Conservation (phyloP, 2,329 filamentous ascomycete species). For the Beauveria sp. region DNA sequence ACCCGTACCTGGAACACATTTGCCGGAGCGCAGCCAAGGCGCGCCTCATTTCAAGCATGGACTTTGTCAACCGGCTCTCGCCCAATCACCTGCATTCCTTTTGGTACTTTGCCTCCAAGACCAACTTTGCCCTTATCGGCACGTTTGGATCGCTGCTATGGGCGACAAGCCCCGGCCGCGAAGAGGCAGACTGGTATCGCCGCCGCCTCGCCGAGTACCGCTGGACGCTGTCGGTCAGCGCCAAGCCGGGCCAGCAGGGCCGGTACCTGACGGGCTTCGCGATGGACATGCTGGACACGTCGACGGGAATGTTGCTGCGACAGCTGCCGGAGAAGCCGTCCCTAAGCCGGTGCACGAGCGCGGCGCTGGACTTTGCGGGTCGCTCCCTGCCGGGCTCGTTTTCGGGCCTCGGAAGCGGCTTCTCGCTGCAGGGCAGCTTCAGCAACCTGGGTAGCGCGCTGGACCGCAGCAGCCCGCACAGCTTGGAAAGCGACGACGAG, state of each 20-base stretch:
- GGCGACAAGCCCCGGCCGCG: conserved; percentile 77
- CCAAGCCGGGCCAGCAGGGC: conserved; percentile 57
- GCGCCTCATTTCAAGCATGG: conserved; percentile 89
- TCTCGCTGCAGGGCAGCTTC: conserved; percentile 31
- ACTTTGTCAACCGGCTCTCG: conserved; percentile 89
- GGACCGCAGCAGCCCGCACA: conserved; percentile 35
- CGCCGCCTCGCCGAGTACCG: conserved; percentile 79
- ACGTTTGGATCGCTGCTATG: conserved; percentile 87
- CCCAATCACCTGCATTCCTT: conserved; percentile 82
- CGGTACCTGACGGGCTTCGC: conserved; percentile 58
- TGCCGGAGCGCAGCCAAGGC: conserved; percentile 92
- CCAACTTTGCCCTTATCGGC: conserved; percentile 90
- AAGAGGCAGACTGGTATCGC: conserved; percentile 91
- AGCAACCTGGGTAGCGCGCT: conserved; percentile 28
- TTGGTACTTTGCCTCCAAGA: conserved; percentile 84
- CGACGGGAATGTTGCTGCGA: conserved; percentile 59
- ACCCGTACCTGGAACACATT: conserved; percentile 82
- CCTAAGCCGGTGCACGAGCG: conserved; percentile 48
- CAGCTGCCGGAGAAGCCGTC: conserved; percentile 61
- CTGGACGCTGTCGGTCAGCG: conserved; percentile 86
- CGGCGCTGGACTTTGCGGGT: conserved; percentile 35
- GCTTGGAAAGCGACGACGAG: conserved; percentile 44
- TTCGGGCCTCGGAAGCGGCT: conserved; percentile 18
- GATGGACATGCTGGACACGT: conserved; percentile 71
- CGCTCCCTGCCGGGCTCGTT: conserved; percentile 25